phyloP scores from a whole-genome alignment of 208 protist genomes.

The Crithidia thermophila region DNA sequence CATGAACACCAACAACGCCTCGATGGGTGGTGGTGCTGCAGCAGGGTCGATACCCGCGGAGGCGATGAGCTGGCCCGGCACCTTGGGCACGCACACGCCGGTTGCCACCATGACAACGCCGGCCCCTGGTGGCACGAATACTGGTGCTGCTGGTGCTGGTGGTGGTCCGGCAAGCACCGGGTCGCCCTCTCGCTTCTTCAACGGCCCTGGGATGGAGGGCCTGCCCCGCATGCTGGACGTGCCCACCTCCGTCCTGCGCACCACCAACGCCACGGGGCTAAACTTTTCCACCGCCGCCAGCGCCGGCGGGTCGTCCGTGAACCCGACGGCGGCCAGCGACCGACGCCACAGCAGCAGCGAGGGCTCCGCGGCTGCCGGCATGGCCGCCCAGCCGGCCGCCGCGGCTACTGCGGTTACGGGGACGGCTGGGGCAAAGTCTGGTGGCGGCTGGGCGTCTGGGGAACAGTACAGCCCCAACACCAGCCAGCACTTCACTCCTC shows the following conservation, averaged over 20 bases:
- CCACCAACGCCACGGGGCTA: neutral
- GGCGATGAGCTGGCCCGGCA: conserved; percentile 11
- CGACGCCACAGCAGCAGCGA: neutral
- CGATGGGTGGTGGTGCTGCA: neutral
- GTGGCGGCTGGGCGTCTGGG: neutral
- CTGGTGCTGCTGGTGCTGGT: neutral
- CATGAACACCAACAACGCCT: neutral
- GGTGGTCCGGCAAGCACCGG: neutral
- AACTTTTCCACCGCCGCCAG: conserved; percentile 14
- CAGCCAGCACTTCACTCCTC: neutral
- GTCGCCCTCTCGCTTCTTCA: conserved; percentile 16
- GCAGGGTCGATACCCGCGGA: neutral
- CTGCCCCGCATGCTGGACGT: conserved; percentile 12
- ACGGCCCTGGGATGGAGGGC: conserved; percentile 1
- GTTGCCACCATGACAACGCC: neutral
- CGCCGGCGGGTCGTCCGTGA: neutral
- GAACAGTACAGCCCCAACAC: neutral
- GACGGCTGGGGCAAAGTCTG: no score
- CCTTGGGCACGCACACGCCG: neutral
- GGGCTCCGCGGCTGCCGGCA: neutral
- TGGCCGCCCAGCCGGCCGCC: neutral
- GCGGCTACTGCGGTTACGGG: neutral
- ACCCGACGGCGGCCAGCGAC: neutral
- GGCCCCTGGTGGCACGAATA: neutral
- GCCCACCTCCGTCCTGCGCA: neutral